Conservation (phyloP, 2,329 filamentous ascomycete species). For the Didymella exigua region DNA sequence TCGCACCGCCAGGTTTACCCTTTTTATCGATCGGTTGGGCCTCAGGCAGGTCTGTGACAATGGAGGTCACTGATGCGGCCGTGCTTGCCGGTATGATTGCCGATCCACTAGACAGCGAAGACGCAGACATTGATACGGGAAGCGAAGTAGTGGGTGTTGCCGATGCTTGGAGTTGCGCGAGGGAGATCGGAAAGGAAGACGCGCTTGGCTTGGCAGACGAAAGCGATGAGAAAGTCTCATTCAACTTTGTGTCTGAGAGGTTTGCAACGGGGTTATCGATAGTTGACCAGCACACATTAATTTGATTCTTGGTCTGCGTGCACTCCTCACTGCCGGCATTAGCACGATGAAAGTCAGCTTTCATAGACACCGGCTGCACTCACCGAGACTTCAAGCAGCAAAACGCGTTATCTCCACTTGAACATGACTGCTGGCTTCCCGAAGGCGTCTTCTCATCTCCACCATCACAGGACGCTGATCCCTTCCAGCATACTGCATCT, state of each 20-base stretch:
- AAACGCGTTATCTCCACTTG: conserved; percentile 13
- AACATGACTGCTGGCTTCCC: conserved; percentile 18
- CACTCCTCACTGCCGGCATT: conserved; percentile 23
- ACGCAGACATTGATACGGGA: not conserved
- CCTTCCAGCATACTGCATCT: conserved; percentile 21
- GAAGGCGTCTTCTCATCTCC: conserved; percentile 11
- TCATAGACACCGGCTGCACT: not conserved
- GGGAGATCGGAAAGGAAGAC: conserved; percentile 4
- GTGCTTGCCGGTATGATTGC: not conserved
- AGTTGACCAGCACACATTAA: conserved; percentile 29
- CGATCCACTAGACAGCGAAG: not conserved
- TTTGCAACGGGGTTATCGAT: conserved; percentile 17
- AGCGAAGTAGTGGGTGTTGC: conserved; percentile 9
- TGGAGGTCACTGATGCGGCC: not conserved
- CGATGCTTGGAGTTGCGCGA: conserved; percentile 14
- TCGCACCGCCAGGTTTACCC: conserved; percentile 23
- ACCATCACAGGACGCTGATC: conserved; percentile 10
- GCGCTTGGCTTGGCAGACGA: conserved; percentile 14
- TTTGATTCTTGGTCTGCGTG: conserved; percentile 21
- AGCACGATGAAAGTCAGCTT: not conserved
- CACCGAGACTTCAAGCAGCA: conserved; percentile 24
- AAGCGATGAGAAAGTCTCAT: conserved; percentile 24
- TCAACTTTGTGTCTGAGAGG: conserved; percentile 12
- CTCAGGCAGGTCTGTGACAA: not conserved
- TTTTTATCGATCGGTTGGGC: not conserved